Evolutionary conservation across 2,329 filamentous ascomycete genomes (phyloP), one percentile per base, ranked within the genome.

Genomic region (Calonectria pseudoturangicola): DNA sequence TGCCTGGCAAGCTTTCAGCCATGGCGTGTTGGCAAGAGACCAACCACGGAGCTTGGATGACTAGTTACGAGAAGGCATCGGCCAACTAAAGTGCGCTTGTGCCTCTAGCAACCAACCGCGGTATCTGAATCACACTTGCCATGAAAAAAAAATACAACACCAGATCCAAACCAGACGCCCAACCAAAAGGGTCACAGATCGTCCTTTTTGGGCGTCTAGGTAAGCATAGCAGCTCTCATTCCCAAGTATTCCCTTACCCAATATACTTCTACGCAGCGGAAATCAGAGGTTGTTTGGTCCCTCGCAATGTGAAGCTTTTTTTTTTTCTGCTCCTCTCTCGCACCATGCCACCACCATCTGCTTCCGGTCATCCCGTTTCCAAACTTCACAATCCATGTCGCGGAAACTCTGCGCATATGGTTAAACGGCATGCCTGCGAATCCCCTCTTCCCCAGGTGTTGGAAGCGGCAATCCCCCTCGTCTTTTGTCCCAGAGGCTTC

Each of bases 401-500:
- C 25, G 36, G 36, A 33, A 54, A 48, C 28, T 43, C 60, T 64
- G 39, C 16, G 9, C 18, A 13, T 48, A n/a, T 48, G 25, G 45
- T 7, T 10, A 48, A 25, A 25, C 12, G 48, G 15, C 30, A 15
- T 63, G 41, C 27, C 54, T 63, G 45, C 67, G 43, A 68, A 60
- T 60, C 66, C 30, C 41, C 41, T 41, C 66, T n/a, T 41, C 63
- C 64, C 27, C 39, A 33, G 36, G 28, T 39, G 36, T 48, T 63
- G 33, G 15, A 68, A 65, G 30, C 16, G 69, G 68, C 73, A 65
- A 60, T 33, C 60, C 12, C 13, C 54, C 54, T 56, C 51, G 21
- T 30, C 33, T 15, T 48, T n/a, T 21, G 73, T 75, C 62, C 73
- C 75, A 65, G 69, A 77, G 73, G 28, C 43, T 66, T 78, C 76